Evolutionary conservation across 1,139 yeast genomes (phyloP).

Genomic region (Taphrina confusa): DNA sequence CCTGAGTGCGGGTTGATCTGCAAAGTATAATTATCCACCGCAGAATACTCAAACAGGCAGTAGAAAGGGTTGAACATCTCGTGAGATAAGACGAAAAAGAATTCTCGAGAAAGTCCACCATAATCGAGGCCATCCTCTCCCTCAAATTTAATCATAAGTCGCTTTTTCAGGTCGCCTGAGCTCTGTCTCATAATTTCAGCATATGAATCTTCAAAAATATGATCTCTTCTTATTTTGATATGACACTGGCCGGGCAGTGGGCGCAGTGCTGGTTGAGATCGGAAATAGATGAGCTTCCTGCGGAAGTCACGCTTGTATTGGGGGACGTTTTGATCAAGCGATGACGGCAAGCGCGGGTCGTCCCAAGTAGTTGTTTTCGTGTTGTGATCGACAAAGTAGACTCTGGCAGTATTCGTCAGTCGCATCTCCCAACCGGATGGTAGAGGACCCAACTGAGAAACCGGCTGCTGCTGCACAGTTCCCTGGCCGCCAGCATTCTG

Average conservation of each 20-base stretch:
- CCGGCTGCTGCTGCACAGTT: conserved; percentile 96
- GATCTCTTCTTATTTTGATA: conserved; percentile 94
- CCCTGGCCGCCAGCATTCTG: conserved; percentile 56
- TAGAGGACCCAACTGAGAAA: conserved; percentile 95
- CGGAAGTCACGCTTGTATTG: conserved; percentile 98
- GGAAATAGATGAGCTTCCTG: conserved; percentile 92
- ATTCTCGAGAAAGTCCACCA: conserved; percentile 98
- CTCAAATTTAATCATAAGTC: conserved; percentile 95
- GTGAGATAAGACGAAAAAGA: conserved; percentile 90
- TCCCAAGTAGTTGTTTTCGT: conserved; percentile 99
- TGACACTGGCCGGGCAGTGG: conserved; percentile 98
- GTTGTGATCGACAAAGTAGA: conserved; percentile 96
- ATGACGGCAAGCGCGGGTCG: conserved; percentile 96
- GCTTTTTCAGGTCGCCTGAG: conserved; percentile 94
- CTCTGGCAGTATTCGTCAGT: conserved; percentile 95
- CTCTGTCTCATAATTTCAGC: conserved; percentile 99
- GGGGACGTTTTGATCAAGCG: conserved; percentile 96
- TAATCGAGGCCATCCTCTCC: conserved; percentile 99
- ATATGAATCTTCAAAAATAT: conserved; percentile 93
- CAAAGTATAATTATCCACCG: conserved; percentile 95
- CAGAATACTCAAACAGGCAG: conserved; percentile 93
- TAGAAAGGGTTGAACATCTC: conserved; percentile 99
- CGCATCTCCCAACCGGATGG: conserved; percentile 99
- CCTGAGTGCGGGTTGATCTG: conserved; percentile 98
- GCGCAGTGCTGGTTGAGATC: conserved; percentile 97